Base-by-base conservation (phyloP, 139 green algal genomes). In the Chlorella sp. region DNA sequence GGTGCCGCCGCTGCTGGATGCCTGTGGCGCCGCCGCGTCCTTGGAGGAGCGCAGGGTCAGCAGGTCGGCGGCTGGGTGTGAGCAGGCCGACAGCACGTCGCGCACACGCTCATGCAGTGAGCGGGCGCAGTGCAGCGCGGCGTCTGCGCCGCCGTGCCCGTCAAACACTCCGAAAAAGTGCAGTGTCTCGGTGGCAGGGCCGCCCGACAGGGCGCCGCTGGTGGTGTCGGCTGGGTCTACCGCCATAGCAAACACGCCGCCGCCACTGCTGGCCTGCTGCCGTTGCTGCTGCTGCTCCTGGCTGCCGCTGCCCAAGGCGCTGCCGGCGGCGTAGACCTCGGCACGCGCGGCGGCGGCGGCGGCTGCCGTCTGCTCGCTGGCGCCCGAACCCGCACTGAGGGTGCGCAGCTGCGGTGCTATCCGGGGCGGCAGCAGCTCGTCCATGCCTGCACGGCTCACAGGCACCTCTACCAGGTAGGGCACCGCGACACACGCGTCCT, bases 131-230 rank as follows among this genome's bases (percentile, higher is more conserved):
- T 95, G 89, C 63, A 92, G 39, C 15, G 93, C 90, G 26, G 93
- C 93, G 56, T 95, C 92, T 5, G 91, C 91, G 3, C 94, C 94
- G 34, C 93, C 93, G 84, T 97, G 94, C 20, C 94, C 94, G 84
- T 97, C 94, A 85, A 95, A 97, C 34, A 97, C 94, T 23, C 93
- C 94, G 74, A 96, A 96, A 57, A 95, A 96, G 80, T 96, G 94
- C 6, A 95, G 84, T n/a, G 79, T 87, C 57, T 94, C 90, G 26
- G 36, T 68, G 32, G 41, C 55, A 16, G 51, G 21, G 7, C 28
- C 47, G 44, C 30, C 36, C n/a, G 41, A 17, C 2, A 65, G 26
- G 0, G 23, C 47, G 21, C 44, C 41, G 28, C 20, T 34, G 74
- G 36, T 56, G 57, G 28, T 67, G 74, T 20, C 55, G 11, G 4